A percentile compares a stretch with the other conserved stretches of the same genome.
Conservation (phyloP, 2,329 filamentous ascomycete genomes). For the Ceratocystis ficicola region DNA sequence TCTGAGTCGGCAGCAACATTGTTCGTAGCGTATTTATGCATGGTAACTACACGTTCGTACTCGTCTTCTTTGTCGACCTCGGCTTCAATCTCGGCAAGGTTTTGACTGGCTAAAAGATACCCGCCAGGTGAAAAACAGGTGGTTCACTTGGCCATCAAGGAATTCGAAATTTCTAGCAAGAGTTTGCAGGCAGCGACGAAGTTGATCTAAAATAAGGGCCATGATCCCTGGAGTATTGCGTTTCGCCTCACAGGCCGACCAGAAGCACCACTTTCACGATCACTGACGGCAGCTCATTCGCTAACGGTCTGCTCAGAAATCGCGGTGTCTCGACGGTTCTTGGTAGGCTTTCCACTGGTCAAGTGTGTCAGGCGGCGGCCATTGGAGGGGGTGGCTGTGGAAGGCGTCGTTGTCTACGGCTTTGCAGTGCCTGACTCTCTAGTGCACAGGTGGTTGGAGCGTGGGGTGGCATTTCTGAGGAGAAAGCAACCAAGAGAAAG, state of each 20-base stretch:
- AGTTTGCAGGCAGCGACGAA: neutral
- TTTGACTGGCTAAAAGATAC: neutral
- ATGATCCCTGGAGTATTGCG: conserved; percentile 1
- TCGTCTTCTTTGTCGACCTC: neutral
- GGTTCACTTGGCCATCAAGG: neutral
- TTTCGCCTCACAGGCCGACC: neutral
- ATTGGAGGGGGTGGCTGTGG: neutral
- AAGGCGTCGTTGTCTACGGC: neutral
- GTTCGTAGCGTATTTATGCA: neutral
- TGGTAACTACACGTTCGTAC: neutral
- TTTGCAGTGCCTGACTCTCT: neutral
- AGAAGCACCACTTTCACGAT: neutral
- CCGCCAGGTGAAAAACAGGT: neutral
- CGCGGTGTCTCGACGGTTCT: neutral
- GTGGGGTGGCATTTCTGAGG: neutral
- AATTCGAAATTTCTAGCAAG: neutral
- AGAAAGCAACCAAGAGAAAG: neutral
- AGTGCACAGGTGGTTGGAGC: neutral
- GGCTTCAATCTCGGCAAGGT: neutral
- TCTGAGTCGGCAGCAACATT: neutral
- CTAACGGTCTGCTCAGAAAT: neutral
- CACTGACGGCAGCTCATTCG: neutral
- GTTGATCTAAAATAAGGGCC: neutral
- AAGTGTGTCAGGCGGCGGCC: neutral
- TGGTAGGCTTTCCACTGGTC: neutral